Evolutionary conservation across 331 rosid genomes (phyloP), one percentile per base, ranked within the genome.

Genomic region (Quercus phellos): DNA sequence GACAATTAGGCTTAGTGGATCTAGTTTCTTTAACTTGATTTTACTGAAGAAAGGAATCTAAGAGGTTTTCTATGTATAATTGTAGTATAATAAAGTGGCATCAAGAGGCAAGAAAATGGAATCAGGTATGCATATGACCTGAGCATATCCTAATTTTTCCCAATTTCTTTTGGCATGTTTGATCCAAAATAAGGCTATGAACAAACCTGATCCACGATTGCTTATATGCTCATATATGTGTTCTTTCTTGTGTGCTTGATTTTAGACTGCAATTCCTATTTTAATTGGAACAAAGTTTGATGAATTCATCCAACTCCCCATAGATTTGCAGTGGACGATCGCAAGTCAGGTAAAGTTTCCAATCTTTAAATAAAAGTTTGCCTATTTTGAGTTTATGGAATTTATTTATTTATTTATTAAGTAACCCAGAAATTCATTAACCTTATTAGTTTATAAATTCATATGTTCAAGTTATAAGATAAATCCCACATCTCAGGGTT

Each of bases 311-410:
- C 99, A 92, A 68, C 99, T 94, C 50, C 99, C 99, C 4, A 82
- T 94, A 61, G 99, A 94, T 86, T 67, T 94, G 91, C 99, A 94
- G 59, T 92, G 99, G 99, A 87, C 97, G 54, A 91, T 94, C 22
- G 99, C 97, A 59, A 88, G 89, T 70, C 85, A 94, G 98, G 99
- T 94, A 87, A 85, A 11, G 27, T 18, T 66, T 26, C 19, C 32
- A 42, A 24, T 35, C 55, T 55, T 58, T 58, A 4, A 10, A 21
- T 58, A 10, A 19, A 22, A 58, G 16, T 22, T 9, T 13, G 27
- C n/a, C 68, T 30, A 60, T 60, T 46, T 60, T 60, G 38, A n/a
- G 27, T 60, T 60, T 13, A 60, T 3, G 9, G 6, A 60, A 26
- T 12, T 60, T 5, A 4, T 17, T 46, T 46, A 9, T 46, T 42